Conservation (phyloP, 2,329 filamentous ascomycete genomes). For the Pseudophaeomoniella oleicola region DNA sequence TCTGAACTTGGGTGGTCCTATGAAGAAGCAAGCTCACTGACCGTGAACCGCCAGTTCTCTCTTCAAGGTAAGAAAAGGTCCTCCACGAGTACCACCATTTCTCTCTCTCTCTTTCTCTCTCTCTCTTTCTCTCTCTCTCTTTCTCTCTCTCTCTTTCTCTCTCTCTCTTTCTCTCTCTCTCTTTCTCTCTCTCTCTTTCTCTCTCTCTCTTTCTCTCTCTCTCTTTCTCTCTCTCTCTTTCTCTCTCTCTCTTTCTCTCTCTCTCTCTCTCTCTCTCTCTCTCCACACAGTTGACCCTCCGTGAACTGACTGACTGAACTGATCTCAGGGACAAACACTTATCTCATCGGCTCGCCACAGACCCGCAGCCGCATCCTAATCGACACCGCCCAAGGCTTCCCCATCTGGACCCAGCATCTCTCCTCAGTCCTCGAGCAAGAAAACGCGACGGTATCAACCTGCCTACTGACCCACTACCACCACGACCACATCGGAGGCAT, state of each 20-base stretch:
- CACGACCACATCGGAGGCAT: constrained; percentile 72
- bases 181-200: constrained; percentile 6
- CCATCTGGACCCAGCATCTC: constrained; percentile 57
- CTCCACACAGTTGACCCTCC: not conserved
- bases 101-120: constrained; percentile 5
- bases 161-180: constrained; percentile 12
- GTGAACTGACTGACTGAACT: too few species aligned
- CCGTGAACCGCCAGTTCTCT: constrained; percentile 35
- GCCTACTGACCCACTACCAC: constrained; percentile 86
- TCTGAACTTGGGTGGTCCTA: not conserved
- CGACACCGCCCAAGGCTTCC: constrained; percentile 75
- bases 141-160: constrained; percentile 13
- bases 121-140: constrained; percentile 13
- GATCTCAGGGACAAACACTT: constrained; percentile 69
- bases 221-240: constrained; percentile 6
- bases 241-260: constrained; percentile 3
- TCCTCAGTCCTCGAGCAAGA: constrained; percentile 47
- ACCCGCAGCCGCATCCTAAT: constrained; percentile 63
- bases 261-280: constrained; percentile 1
- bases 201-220: constrained; percentile 7
- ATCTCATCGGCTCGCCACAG: constrained; percentile 40
- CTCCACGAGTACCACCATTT: too few species aligned
- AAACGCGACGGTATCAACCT: constrained; percentile 50
- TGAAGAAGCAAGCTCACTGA: not conserved
- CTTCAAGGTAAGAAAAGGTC: too few species aligned